Percentiles rank a stretch among this genome's conserved stretches.
Conservation (phyloP, 768 basidiomycete genomes). For the Cyathus striatus region DNA sequence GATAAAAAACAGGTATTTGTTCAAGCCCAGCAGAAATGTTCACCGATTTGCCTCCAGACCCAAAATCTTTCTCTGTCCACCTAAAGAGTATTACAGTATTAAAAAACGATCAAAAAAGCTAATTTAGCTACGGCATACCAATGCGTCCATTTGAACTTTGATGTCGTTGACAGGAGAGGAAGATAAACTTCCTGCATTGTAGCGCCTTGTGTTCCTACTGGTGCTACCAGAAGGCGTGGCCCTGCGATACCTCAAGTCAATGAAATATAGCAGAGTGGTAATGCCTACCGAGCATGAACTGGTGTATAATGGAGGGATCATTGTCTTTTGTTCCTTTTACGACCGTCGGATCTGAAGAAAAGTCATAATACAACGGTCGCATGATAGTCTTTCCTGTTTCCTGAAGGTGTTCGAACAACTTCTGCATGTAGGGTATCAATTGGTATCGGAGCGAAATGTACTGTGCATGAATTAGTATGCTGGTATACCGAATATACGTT, state of each 20-base stretch:
- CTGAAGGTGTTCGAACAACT: conserved; percentile 25
- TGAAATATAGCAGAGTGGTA: background rate
- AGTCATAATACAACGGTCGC: conserved; percentile 27
- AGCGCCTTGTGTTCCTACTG: conserved; percentile 22
- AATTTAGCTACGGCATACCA: conserved; percentile 15
- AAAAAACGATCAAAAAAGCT: background rate
- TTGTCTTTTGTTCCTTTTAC: conserved; percentile 18
- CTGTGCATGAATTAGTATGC: conserved; percentile 11
- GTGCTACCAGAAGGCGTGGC: conserved; percentile 23
- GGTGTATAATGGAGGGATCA: conserved; percentile 21
- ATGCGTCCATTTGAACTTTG: conserved; percentile 21
- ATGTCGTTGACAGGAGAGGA: conserved; percentile 12
- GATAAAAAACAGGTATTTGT: conserved; percentile 28
- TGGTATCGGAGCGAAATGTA: conserved; percentile 32
- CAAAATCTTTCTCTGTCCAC: conserved; percentile 27
- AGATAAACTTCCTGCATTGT: conserved; percentile 23
- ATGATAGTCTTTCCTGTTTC: conserved; percentile 22
- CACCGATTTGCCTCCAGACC: conserved; percentile 18
- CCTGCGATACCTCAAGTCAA: conserved; percentile 12
- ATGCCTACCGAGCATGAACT: conserved; percentile 27
- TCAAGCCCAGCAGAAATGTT: conserved; percentile 23
- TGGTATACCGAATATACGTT: background rate
- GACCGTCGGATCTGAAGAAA: conserved; percentile 23
- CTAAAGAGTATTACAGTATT: conserved; percentile 7
- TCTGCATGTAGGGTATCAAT: conserved; percentile 24